Percentiles rank a stretch among this genome's conserved stretches.
phyloP scores from a whole-genome alignment of 2,329 filamentous ascomycete genomes.

The Aureobasidium sp. region DNA sequence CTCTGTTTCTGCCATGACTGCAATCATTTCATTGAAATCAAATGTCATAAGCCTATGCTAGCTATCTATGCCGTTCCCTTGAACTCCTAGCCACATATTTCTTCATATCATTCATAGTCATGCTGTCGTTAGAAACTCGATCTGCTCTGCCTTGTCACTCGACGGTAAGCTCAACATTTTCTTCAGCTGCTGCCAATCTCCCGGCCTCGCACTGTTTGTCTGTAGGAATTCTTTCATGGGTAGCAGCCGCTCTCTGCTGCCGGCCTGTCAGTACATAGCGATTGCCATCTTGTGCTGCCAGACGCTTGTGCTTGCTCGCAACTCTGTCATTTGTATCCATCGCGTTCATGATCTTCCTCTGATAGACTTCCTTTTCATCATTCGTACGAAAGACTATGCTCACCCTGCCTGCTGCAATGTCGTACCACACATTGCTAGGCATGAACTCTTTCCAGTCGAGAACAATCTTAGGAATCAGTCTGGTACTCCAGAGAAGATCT shows the following conservation, averaged over 20 bases:
- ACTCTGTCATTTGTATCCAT: constrained; percentile 5
- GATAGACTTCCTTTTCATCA: constrained; percentile 1
- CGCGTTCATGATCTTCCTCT: not conserved
- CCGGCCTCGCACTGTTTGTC: not conserved
- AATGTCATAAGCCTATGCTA: not conserved
- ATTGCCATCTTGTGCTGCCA: not conserved
- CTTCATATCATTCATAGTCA: not conserved
- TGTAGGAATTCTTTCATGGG: not conserved
- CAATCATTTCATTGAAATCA: not conserved
- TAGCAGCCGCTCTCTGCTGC: not conserved
- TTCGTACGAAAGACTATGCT: constrained; percentile 25
- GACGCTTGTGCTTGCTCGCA: not conserved
- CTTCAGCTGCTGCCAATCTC: not conserved
- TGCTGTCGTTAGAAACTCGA: not conserved
- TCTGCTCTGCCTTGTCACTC: not conserved
- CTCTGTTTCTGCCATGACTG: not conserved
- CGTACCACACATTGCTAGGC: constrained; percentile 29
- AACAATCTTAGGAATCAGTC: constrained; percentile 30
- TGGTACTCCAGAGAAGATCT: constrained; percentile 17
- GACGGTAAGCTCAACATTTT: not conserved
- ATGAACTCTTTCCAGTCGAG: constrained; percentile 29
- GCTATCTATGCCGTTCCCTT: not conserved
- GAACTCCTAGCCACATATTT: not conserved
- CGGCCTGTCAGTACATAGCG: constrained; percentile 5
- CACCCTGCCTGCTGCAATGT: constrained; percentile 34